These are phyloP conservation scores for Azolla pinnata DNA, from an alignment of 75 land plant species.

Conservation along the genomic window DNA sequence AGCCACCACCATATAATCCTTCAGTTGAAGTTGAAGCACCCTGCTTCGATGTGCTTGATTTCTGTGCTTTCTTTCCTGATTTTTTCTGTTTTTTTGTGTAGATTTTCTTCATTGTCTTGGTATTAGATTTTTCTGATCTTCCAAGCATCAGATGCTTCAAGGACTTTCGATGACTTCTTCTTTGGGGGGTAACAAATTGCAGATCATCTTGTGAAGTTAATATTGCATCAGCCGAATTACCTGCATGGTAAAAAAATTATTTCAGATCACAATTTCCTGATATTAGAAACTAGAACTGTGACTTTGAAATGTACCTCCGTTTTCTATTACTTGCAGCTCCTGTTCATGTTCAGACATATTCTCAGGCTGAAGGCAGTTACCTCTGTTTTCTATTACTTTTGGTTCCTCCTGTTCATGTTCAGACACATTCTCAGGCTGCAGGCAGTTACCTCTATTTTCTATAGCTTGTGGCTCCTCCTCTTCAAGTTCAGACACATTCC, in stretches of 20 bases:
- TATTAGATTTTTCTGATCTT: background rate
- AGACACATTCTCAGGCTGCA: no score
- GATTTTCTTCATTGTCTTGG: background rate
- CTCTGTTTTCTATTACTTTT: no score
- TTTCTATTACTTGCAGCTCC: no score
- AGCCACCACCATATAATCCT: slow-evolving; percentile 25
- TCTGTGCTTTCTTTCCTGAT: background rate
- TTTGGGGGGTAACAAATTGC: background rate
- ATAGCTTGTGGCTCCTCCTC: no score
- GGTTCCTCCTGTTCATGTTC: no score
- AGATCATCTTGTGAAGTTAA: background rate
- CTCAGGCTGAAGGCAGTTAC: no score
- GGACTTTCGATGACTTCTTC: background rate
- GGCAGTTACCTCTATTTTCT: no score
- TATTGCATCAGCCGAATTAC: background rate
- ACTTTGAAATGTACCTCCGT: no score
- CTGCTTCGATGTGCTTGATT: background rate
- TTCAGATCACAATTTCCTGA: no score
- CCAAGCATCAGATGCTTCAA: slow-evolving; percentile 1
- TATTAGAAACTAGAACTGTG: background rate
- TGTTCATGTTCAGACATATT: no score
- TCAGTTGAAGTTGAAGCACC: background rate
- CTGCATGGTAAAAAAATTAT: background rate
- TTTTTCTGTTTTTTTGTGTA: background rate
- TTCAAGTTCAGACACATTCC: no score